A percentile compares a stretch with the other conserved stretches of the same genome.
Conservation (phyloP, 2,329 filamentous ascomycete genomes). For the Fusarium pininemorale region DNA sequence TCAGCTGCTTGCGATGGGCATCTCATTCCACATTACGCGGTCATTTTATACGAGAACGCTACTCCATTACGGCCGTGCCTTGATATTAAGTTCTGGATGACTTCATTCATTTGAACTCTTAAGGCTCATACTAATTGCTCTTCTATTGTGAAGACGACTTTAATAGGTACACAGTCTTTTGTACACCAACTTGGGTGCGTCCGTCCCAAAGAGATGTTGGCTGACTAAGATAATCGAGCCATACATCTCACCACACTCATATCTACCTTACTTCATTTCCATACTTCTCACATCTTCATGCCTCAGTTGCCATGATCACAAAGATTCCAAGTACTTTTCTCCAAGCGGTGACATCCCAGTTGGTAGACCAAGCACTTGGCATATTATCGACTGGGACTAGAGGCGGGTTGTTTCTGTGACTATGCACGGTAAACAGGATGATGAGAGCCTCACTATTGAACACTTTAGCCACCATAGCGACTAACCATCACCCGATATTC, state of each 20-base stretch:
- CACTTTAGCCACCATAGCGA: too few relatives aligned
- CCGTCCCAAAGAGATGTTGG: neutral
- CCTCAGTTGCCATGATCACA: too few relatives aligned
- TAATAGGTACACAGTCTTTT: neutral
- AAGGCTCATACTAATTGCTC: neutral
- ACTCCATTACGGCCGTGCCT: constrained; percentile 17
- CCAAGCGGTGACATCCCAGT: too few relatives aligned
- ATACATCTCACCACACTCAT: neutral
- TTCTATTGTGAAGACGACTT: too few relatives aligned
- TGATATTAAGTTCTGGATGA: neutral
- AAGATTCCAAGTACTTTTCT: too few relatives aligned
- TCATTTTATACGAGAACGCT: neutral
- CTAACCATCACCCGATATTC: too few relatives aligned
- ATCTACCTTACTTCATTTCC: neutral
- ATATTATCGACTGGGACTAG: too few relatives aligned
- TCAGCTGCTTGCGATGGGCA: constrained; percentile 19
- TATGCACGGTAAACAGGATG: too few relatives aligned
- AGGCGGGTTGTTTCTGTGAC: too few relatives aligned
- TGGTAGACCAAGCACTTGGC: too few relatives aligned
- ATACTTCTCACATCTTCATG: too few relatives aligned
- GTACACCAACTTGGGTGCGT: neutral
- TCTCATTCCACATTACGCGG: constrained; percentile 23
- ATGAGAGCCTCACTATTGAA: too few relatives aligned
- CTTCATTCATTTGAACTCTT: neutral
- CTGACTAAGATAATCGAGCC: neutral